Base-by-base conservation (phyloP, 257 asterid species). In the Nyctanthes arbortristis region DNA sequence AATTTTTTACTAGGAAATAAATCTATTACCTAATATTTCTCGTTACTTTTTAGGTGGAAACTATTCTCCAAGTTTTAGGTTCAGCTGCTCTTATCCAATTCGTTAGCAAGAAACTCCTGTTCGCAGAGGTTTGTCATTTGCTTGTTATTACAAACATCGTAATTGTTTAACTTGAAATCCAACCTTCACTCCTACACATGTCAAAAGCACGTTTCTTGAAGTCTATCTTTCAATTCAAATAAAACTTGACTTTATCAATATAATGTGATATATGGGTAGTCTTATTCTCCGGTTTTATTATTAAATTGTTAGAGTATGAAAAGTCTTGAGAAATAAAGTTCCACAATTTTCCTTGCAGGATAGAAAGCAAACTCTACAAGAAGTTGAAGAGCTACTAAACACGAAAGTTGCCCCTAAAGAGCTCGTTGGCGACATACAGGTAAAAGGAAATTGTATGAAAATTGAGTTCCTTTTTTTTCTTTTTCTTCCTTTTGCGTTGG, bases 401-500 rank as follows among this genome's bases (percentile, higher is more conserved):
- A 80, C 87, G 1, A 82, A 88, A 83, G 78, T 94, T 65, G 97
- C 89, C 55, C 89, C 96, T 24, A 82, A 82, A 69, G 97, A 94
- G 80, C 85, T 94, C 40, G 90, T 80, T 63, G 97, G 87, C 63
- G 99, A 94, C 70, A 85, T 94, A 67, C 88, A 89, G 96, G 99
- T 91, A 77, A 69, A 40, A 6, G 14, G 22, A 31, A 28, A 25
- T 61, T 31, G 22, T 24, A 27, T 36, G 20, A 22, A 66, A 35
- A 22, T 52, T 52, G n/a, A 31, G n/a, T 14, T 43, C 35, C 32
- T 34, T 36, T 73, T 18, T 24, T 49, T 16, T 7, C 28, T 22
- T 28, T 52, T 29, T 37, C 24, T 18, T 49, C 47, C 37, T 43
- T 14, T 29, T 72, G 63, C 11, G 18, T 60, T 32, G 14, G 37